phyloP scores from a whole-genome alignment of 345 rosid genomes.

The Brassica cretica region DNA sequence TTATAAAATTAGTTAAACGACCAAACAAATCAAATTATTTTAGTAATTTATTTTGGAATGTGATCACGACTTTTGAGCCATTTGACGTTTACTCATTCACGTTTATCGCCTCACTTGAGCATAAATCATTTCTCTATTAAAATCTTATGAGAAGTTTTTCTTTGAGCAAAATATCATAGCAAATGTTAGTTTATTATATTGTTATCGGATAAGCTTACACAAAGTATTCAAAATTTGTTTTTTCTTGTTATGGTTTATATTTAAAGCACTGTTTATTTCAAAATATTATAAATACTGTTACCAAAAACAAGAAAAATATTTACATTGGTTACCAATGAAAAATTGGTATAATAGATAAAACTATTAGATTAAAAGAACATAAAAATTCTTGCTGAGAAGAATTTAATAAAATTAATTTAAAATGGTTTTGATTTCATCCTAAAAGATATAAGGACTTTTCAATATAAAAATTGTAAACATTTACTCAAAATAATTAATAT shows the following conservation, averaged over 20 bases:
- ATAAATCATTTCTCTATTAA: neutral
- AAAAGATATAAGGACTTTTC: neutral
- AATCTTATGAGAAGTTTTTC: neutral
- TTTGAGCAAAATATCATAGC: neutral
- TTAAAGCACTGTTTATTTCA: neutral
- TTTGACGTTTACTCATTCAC: slow-evolving; percentile 1
- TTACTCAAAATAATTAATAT: neutral
- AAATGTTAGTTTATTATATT: neutral
- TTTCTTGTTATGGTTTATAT: neutral
- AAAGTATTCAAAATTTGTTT: no score
- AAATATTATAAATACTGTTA: neutral
- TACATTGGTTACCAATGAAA: neutral
- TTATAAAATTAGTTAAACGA: neutral
- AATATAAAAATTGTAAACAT: neutral
- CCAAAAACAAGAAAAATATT: neutral
- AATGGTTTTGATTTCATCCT: neutral
- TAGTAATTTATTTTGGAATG: neutral
- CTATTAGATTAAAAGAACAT: neutral
- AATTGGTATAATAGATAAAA: neutral
- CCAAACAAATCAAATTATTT: slow-evolving; percentile 3
- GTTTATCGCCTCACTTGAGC: slow-evolving; percentile 3
- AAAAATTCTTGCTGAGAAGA: neutral
- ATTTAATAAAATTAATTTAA: no score
- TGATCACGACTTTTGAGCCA: neutral
- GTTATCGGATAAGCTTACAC: neutral